A percentile compares a stretch with the other conserved stretches of the same genome.
Conservation (phyloP, 169 alveolate genomes). For the Plasmodium inui region DNA sequence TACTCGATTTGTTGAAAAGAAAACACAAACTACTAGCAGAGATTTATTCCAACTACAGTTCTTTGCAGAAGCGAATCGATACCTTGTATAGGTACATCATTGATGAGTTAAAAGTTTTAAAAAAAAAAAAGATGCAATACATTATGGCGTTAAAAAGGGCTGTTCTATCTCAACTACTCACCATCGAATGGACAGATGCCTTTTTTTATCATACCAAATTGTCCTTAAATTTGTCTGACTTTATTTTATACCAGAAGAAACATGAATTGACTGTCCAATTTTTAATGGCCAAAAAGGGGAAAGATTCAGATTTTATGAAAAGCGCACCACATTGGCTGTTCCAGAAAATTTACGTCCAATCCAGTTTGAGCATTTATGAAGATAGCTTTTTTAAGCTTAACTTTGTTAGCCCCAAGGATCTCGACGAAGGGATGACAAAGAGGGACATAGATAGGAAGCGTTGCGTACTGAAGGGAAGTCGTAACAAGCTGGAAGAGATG, state of each 20-base stretch:
- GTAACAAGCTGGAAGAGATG: constrained; percentile 7
- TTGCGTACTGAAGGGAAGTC: neutral
- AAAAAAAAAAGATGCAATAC: constrained; percentile 83
- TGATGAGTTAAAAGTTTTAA: constrained; percentile 83
- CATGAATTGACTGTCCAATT: constrained; percentile 41
- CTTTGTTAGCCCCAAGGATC: neutral
- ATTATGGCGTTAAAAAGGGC: constrained; percentile 88
- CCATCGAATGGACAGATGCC: constrained; percentile 91
- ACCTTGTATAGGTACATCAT: constrained; percentile 82
- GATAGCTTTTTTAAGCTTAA: constrained; percentile 32
- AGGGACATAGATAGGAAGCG: neutral
- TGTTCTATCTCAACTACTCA: constrained; percentile 85
- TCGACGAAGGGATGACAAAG: neutral
- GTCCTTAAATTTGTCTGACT: constrained; percentile 41
- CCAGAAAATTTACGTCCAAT: constrained; percentile 31
- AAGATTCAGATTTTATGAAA: constrained; percentile 29
- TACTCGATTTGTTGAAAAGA: constrained; percentile 82
- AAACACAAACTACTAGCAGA: constrained; percentile 87
- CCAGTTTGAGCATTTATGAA: constrained; percentile 42
- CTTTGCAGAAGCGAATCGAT: constrained; percentile 87
- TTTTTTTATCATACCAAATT: constrained; percentile 66
- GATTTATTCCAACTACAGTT: constrained; percentile 87
- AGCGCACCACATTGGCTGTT: constrained; percentile 53
- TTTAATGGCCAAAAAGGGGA: neutral
- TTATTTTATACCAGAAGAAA: constrained; percentile 56